Evolutionary conservation across 2,329 filamentous ascomycete species (phyloP).

Genomic region (Pseudohalonectria lignicola): DNA sequence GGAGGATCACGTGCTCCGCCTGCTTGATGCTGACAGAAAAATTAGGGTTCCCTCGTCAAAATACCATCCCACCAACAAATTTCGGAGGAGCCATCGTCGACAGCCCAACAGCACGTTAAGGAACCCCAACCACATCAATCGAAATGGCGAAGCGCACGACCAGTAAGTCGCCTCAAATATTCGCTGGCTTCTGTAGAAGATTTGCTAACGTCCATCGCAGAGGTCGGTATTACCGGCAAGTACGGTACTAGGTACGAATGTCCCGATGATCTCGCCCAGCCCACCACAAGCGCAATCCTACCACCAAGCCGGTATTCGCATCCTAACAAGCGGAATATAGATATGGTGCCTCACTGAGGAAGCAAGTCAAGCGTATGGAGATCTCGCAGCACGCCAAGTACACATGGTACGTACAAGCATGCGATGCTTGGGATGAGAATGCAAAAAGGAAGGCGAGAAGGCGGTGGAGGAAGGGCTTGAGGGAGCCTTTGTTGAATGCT

Average conservation of each 20-base stretch:
- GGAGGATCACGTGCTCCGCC: too few relatives aligned
- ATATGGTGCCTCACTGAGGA: constrained; percentile 5
- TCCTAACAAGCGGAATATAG: too few relatives aligned
- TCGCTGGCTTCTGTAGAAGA: background rate
- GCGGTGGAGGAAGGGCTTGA: too few relatives aligned
- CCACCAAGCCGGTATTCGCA: too few relatives aligned
- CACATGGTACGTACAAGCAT: constrained; percentile 1
- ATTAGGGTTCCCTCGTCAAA: background rate
- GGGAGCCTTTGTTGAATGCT: too few relatives aligned
- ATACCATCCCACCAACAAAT: background rate
- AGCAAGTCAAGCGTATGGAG: constrained; percentile 5
- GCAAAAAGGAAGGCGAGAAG: too few relatives aligned
- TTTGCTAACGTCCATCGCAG: constrained; percentile 1
- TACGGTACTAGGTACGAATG: constrained; percentile 4
- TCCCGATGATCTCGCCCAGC: background rate
- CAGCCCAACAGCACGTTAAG: background rate
- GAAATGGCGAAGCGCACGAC: constrained; percentile 4
- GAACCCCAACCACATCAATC: constrained; percentile 1
- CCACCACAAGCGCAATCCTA: background rate
- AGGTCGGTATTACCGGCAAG: constrained; percentile 6
- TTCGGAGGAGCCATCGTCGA: background rate
- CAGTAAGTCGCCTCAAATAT: background rate
- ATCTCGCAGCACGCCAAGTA: constrained; percentile 5
- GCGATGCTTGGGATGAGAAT: background rate
- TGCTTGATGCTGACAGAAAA: too few relatives aligned